Base-by-base conservation (phyloP, 192 early-diverging fungal genomes). In the Funneliformis mosseae region DNA sequence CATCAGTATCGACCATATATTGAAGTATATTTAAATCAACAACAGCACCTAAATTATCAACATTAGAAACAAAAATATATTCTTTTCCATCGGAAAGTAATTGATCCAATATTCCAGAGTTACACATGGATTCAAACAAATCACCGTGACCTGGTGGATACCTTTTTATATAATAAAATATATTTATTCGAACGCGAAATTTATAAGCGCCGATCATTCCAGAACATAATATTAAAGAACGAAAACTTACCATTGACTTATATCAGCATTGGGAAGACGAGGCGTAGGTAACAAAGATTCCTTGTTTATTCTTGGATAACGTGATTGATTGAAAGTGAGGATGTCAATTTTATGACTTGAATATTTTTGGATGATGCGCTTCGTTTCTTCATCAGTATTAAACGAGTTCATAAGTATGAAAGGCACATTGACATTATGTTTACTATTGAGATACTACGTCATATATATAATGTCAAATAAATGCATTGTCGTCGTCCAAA, bases 321-420 rank as follows among this genome's bases (percentile, higher is more conserved):
- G 90, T 64, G 92, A 93, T 88, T 99, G 98, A 90, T 99, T 99
- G 87, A 99, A 99, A 16, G 97, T 99, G 80, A 97, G 85, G 80
- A 99, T 94, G 81, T 94, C 90, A 69, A 98, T 90, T 80, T 96
- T 93, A 86, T 99, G 97, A 48, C 88, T 90, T 69, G 88, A 91
- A 89, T 99, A 98, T 86, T 99, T 99, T 92, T 98, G 98, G 81
- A 98, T 95, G 86, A 99, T 97, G 76, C 96, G 93, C 84, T 92
- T 90, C 62, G 98, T 99, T 84, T 99, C 98, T 18, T 94, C 93
- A 85, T 99, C 97, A 6, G 98, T 99, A 87, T 99, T 99, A 92
- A 99, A 98, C n/a, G 98, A 99, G 90, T 99, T 99, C 98, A 99
- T 99, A 67, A 98, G 89, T 76, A 99, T 97, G 81, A 98, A 92